Conservation (phyloP, 345 rosid genomes). For the Ceriops zippeliana region DNA sequence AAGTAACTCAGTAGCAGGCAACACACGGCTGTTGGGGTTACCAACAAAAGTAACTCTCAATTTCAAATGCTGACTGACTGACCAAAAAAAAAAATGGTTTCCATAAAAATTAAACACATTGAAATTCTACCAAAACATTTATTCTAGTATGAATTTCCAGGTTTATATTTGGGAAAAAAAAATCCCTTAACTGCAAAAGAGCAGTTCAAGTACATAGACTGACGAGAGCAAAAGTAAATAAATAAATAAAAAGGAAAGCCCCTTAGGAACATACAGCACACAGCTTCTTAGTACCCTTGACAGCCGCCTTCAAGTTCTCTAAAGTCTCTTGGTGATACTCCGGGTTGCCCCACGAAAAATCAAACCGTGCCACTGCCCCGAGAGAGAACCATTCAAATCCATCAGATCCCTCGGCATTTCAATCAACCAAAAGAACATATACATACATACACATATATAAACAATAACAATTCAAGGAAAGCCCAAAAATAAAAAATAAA, state of each 20-base stretch:
- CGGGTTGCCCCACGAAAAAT: constrained; percentile 30
- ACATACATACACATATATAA: too few species aligned
- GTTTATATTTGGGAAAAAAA: too few species aligned
- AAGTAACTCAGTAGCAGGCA: too few species aligned
- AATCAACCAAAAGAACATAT: too few species aligned
- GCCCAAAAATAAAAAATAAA: background rate
- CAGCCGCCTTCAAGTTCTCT: constrained; percentile 30
- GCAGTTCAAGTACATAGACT: background rate
- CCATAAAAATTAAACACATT: too few species aligned
- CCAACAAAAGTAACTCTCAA: background rate
- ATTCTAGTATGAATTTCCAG: too few species aligned
- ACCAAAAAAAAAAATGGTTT: too few species aligned
- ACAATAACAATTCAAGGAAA: background rate
- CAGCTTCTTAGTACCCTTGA: constrained; percentile 32
- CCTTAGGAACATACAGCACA: constrained; percentile 28
- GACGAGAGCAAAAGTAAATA: background rate
- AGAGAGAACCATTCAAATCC: constrained; percentile 1
- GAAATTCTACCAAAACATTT: too few species aligned
- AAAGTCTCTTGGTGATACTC: constrained; percentile 32
- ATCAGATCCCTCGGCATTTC: background rate
- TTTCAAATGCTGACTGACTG: background rate
- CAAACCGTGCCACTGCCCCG: constrained; percentile 31
- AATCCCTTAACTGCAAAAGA: background rate
- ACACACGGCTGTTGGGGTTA: too few species aligned
- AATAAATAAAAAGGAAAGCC: background rate